Evolutionary conservation across 108 stramenopile species (phyloP), one percentile per base, ranked within the genome.

Genomic region (Cyclotella sp.): DNA sequence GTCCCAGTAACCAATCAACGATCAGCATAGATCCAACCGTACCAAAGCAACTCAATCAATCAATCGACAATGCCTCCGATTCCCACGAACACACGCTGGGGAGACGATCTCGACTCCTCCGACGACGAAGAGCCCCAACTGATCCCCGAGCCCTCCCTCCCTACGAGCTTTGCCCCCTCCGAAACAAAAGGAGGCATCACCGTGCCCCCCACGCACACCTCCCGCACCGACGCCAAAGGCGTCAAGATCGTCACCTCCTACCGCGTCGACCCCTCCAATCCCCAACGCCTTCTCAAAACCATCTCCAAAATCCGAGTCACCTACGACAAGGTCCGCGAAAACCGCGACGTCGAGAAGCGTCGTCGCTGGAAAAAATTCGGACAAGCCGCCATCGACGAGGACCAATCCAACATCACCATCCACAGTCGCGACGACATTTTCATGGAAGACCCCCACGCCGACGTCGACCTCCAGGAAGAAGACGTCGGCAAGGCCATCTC

Each of bases 301-400:
- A 79, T 84, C 45, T 89, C 89, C 53, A 93, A 92, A 63, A 83
- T 91, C 63, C 77, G 78, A 29, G 89, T 96, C 12, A 74, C 78
- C 11, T 70, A 75, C 39, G 82, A 82, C 30, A 91, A 77, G 55
- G 77, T 89, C 18, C 73, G 70, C 14, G 93, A 91, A 75, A 63
- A 91, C 57, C 84, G 84, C 43, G 88, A 75, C 41, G 90, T 96
- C 9, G 88, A 75, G 4, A 72, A 82, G 24, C 90, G 93, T 27
- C 89, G 91, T 39, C 75, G 87, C 67, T 96, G 95, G 95, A 88
- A 88, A 57, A 92, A 89, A 69, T 96, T 96, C 78, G 95, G 95
- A 39, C 84, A 89, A 63, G 93, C 92, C 27, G 82, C 72, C 21
- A 43, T 74, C 43, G 90, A 89, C 18, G 87, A 86, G 28, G 91